Base-by-base conservation (phyloP, 1,139 yeast species). In the Candida sp. region DNA sequence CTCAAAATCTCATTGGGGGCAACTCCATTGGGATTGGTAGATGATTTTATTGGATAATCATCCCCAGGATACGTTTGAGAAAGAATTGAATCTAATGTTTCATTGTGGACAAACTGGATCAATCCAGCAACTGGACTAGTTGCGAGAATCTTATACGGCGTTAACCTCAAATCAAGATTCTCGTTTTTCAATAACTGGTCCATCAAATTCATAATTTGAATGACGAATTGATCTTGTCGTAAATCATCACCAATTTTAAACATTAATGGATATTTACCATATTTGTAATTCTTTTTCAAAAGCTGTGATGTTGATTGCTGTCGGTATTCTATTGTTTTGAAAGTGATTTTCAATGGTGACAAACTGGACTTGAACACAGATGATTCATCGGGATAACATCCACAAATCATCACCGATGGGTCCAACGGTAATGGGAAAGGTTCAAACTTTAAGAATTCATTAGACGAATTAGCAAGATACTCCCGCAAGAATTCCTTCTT, bases 171-270 rank as follows among this genome's bases (percentile, higher is more conserved):
- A 61, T 95, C 97, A 48, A 95, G 80, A 58, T 93, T 95, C 57
- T 95, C 99, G 58, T 88, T 88, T 51, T 86, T 82, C 45, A 95
- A 67, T 41, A 95, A 75, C 57, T 84, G 90, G 61, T 93, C 97
- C 97, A 95, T 93, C 46, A 95, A 69, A 43, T 86, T 80, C 43
- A 95, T 87, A 46, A 95, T 88, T 62, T 95, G 99, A 43, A 90
- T 87, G 22, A 93, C 96, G 52, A 95, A 76, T 61, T 95, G 99
- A 67, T 95, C 99, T 61, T 95, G 99, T 46, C 98, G 73, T 42
- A 95, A 70, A 60, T 95, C 99, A 64, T 95, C 99, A 3, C 99
- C 99, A 40, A 87, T 87, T 61, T 95, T 95, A 66, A 90, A 90
- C 86, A 95, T 93, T 37, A 93, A 66, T 4, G 96, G 82, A 61